Evolutionary conservation across 768 basidiomycete genomes (phyloP), one percentile per base, ranked within the genome.

Genomic region (Boletus subparvulus): DNA sequence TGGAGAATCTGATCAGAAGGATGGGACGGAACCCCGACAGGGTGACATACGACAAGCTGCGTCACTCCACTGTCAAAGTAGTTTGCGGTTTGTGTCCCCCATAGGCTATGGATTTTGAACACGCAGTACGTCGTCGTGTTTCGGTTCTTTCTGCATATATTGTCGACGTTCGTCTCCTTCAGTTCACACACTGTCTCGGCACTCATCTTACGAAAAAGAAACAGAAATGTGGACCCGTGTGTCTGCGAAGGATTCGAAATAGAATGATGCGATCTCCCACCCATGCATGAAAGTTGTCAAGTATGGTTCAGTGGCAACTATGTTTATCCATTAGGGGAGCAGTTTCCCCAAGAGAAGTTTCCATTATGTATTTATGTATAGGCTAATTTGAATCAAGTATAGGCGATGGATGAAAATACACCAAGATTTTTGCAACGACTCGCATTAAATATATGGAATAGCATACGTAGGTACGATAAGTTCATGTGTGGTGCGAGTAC

Each of bases 351-450:
- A 33, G 33, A 36, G 39, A 45, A 2, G 36, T 33, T 50, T 52
- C 21, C 44, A 60, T 39, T 32, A 47, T 50, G 44, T 63, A 52
- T 54, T 33, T 67, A 42, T 64, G n/a, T n/a, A n/a, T n/a, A 65
- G 6, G 59, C 32, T 52, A 59, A 52, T 7, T 36, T 43, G 46
- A 41, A 54, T 49, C 30, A 19, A 56, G 46, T 47, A 52, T 55
- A 53, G 32, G 43, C 36, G 41, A 35, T 46, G 21, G 21, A 21
- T 21, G 21, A 21, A 21, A 21, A 21, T 21, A 21, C 21, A 21
- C 21, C 56, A 55, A 32, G 32, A 32, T 11, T 52, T 45, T 53
- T 58, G 54, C 56, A 55, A 50, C 35, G 48, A 54, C 45, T 43
- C n/a, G 41, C 26, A 43, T 32, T 55, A 54, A 35, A 53, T 49